Conservation (phyloP, 2,329 filamentous ascomycete genomes). For the Cordyceps sp. region DNA sequence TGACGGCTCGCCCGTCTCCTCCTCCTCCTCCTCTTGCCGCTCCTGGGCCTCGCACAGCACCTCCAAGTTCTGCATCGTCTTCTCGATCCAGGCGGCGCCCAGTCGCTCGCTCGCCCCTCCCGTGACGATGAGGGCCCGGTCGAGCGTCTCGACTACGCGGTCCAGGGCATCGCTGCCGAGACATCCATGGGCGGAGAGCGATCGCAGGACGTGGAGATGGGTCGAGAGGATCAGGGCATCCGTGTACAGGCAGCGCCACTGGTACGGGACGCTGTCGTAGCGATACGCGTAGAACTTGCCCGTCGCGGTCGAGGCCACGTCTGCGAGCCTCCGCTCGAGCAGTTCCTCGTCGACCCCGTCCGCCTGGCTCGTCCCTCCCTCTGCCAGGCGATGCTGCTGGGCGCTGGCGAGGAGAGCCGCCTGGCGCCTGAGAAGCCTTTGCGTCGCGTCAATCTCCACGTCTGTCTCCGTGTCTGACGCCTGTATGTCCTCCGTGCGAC, state of each 20-base stretch:
- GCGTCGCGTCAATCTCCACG: conserved; percentile 5
- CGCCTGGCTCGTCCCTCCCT: background rate
- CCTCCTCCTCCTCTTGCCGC: conserved; percentile 1
- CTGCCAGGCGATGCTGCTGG: conserved; percentile 6
- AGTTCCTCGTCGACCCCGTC: conserved; percentile 8
- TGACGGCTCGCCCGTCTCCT: conserved; percentile 3
- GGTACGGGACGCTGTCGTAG: conserved; percentile 46
- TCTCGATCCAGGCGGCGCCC: conserved; percentile 32
- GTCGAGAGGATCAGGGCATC: conserved; percentile 53
- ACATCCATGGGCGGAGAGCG: conserved; percentile 9
- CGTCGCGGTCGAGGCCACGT: conserved; percentile 42
- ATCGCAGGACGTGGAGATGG: too few species aligned
- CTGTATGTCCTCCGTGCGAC: too few species aligned
- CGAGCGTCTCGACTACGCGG: conserved; percentile 47
- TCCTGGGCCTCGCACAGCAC: conserved; percentile 7
- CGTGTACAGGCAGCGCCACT: conserved; percentile 57
- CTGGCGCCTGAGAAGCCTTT: conserved; percentile 13
- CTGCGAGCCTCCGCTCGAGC: conserved; percentile 27
- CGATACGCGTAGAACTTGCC: conserved; percentile 54
- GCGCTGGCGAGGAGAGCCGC: conserved; percentile 9
- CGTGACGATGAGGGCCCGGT: conserved; percentile 61
- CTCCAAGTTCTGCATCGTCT: conserved; percentile 27
- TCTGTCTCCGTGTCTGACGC: background rate
- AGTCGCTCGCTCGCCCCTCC: conserved; percentile 40
- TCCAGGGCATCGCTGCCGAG: conserved; percentile 21